phyloP scores from a whole-genome alignment of 352 stramenopile genomes.

The Phytopythium oedochilum region DNA sequence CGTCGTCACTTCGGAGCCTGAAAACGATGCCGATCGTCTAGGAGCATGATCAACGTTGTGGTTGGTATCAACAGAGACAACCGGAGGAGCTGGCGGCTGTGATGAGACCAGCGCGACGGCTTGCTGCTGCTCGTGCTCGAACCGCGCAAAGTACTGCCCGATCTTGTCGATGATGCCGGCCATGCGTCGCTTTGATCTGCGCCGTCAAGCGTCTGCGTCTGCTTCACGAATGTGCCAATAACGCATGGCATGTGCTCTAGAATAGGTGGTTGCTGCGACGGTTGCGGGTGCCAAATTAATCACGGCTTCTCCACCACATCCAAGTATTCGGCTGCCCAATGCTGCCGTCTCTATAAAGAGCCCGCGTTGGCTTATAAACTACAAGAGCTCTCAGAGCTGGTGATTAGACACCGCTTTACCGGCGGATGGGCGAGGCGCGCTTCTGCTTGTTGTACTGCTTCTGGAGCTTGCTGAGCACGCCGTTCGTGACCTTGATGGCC shows the following conservation, averaged over 20 bases:
- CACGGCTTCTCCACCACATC: too few species aligned
- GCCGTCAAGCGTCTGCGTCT: not conserved
- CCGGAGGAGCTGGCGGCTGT: not conserved
- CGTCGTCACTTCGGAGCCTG: not conserved
- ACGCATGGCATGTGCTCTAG: too few species aligned
- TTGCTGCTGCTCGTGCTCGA: constrained; percentile 52
- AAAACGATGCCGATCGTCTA: not conserved
- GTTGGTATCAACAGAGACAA: not conserved
- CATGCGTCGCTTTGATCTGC: constrained; percentile 12
- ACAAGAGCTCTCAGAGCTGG: too few species aligned
- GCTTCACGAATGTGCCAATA: too few species aligned
- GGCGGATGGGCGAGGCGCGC: constrained; percentile 25
- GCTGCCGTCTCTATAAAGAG: too few species aligned
- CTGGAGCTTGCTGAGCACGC: constrained; percentile 63
- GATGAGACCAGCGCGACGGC: constrained; percentile 16
- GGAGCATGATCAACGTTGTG: constrained; percentile 5
- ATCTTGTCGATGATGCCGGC: constrained; percentile 64
- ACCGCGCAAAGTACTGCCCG: constrained; percentile 59
- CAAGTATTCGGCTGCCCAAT: too few species aligned
- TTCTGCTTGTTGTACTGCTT: constrained; percentile 60
- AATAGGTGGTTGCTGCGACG: too few species aligned
- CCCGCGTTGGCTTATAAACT: too few species aligned
- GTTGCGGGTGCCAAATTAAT: too few species aligned
- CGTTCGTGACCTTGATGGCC: constrained; percentile 76
- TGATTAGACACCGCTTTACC: too few species aligned